phyloP scores from a whole-genome alignment of 2,329 filamentous ascomycete species.

The Graphium sp. region DNA sequence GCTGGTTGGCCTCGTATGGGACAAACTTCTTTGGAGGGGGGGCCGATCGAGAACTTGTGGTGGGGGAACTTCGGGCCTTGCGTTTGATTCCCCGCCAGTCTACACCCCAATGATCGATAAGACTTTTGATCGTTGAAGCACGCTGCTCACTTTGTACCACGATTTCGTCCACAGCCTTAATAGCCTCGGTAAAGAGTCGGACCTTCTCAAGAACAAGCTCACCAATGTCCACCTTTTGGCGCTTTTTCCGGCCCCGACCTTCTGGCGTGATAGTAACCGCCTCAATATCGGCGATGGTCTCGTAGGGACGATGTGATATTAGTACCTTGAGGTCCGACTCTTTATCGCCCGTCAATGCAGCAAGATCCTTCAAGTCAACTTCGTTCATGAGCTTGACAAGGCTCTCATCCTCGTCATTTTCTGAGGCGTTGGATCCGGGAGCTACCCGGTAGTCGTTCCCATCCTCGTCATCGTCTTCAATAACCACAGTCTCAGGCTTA shows the following conservation, averaged over 20 bases:
- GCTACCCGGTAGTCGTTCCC: conserved; percentile 16
- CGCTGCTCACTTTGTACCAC: conserved; percentile 60
- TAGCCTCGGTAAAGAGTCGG: conserved; percentile 61
- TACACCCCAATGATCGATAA: conserved; percentile 29
- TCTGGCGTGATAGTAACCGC: conserved; percentile 39
- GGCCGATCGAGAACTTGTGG: no score
- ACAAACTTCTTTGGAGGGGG: conserved; percentile 1
- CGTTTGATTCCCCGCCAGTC: conserved; percentile 24
- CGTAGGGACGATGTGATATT: conserved; percentile 60
- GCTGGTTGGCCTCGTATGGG: conserved; percentile 33
- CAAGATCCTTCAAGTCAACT: conserved; percentile 57
- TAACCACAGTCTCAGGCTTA: conserved; percentile 6
- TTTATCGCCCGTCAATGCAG: conserved; percentile 64
- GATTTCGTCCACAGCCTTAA: conserved; percentile 68
- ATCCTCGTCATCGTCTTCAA: conserved; percentile 22
- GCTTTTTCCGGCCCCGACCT: conserved; percentile 18
- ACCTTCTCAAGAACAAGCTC: conserved; percentile 32
- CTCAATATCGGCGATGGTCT: conserved; percentile 34
- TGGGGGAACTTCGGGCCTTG: no score
- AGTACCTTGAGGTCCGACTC: conserved; percentile 53
- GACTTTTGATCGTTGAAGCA: conserved; percentile 36
- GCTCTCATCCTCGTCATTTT: conserved; percentile 16
- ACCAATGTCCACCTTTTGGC: conserved; percentile 29
- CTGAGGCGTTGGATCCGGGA: conserved; percentile 6
- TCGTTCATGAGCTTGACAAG: conserved; percentile 74